Evolutionary conservation across 208 protist genomes (phyloP).

Genomic region (Lotmaria passim): DNA sequence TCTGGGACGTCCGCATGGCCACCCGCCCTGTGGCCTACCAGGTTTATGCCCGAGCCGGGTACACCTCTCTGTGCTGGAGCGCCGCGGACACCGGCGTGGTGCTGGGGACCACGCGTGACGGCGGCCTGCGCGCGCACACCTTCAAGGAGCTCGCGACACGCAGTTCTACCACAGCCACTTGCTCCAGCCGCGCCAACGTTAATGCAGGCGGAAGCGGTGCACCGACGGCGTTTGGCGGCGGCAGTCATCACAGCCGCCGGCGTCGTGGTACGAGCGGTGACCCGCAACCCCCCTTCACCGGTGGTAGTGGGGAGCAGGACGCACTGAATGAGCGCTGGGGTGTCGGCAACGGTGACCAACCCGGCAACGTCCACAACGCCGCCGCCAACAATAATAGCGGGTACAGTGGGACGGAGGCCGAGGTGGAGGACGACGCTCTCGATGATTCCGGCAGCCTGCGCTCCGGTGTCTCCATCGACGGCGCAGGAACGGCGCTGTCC

Average conservation of each 20-base stretch:
- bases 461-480: slow-evolving; percentile 22
- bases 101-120: slow-evolving; percentile 50
- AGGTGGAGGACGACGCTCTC: slow-evolving; percentile 30
- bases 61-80: slow-evolving; percentile 75
- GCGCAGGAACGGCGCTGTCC: slow-evolving; percentile 11
- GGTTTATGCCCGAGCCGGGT: slow-evolving; percentile 38
- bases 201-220: not conserved
- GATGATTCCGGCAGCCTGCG: slow-evolving; percentile 31
- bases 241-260: slow-evolving; percentile 15
- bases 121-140: slow-evolving; percentile 47
- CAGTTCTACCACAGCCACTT: not conserved
- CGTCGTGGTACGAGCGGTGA: slow-evolving; percentile 18
- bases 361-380: too few relatives aligned
- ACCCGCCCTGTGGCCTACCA: slow-evolving; percentile 42
- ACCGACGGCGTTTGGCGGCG: not conserved
- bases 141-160: slow-evolving; percentile 32
- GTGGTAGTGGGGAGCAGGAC: slow-evolving; percentile 6
- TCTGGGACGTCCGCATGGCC: slow-evolving; percentile 76
- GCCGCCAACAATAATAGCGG: slow-evolving; percentile 25
- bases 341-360: not conserved
- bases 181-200: not conserved
- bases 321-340: slow-evolving; percentile 23
- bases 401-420: slow-evolving; percentile 31
- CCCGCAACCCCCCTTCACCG: not conserved
- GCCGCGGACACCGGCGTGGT: slow-evolving; percentile 41